Evolutionary conservation across 129 eudicot genomes (phyloP), one percentile per base, ranked within the genome.

Genomic region (Helianthus annuus): DNA sequence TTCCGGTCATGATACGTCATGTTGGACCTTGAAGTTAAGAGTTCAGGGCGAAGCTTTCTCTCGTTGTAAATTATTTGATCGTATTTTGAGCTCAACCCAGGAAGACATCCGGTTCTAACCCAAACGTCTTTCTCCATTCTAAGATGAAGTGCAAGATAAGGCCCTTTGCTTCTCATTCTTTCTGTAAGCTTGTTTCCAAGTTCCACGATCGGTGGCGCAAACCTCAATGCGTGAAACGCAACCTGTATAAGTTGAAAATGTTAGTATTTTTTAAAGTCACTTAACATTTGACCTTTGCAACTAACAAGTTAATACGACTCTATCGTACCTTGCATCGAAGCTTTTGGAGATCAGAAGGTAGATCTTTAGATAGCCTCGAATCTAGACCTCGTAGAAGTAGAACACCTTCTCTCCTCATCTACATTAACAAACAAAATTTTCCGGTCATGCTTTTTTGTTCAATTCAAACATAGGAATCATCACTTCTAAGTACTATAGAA

Each of bases 21-120:
- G 82, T 91, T 90, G n/a, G 97, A 90, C 72, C 91, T 82, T 61
- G 96, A 89, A 46, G 99, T 93, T 65, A 93, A 69, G 48, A 93
- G 96, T 85, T 87, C 83, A 5, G 98, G 98, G 1, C 83, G 85
- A 51, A 73, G 74, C 81, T 81, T 80, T 74, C 98, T 80, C 72
- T 93, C 98, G 53, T 85, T 85, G 48, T 68, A 76, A 61, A 93
- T 87, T 16, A 89, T 78, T 45, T 87, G 84, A 66, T 93, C 95
- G 59, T 78, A 85, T 65, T 87, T 82, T 16, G 76, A 85, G 64
- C 77, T 89, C 63, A 89, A 75, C 16, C 96, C 98, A 1, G 99
- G 99, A 78, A 89, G 97, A 73, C 99, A 94, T 16, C 97, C 99
- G 2, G 99, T 94, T 74, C 99, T 88, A 49, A 94, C 96, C 99